Percentiles rank a stretch among this genome's conserved stretches.
Evolutionary conservation across 768 basidiomycete species (phyloP).

Genomic region (Tylopilus sp.): DNA sequence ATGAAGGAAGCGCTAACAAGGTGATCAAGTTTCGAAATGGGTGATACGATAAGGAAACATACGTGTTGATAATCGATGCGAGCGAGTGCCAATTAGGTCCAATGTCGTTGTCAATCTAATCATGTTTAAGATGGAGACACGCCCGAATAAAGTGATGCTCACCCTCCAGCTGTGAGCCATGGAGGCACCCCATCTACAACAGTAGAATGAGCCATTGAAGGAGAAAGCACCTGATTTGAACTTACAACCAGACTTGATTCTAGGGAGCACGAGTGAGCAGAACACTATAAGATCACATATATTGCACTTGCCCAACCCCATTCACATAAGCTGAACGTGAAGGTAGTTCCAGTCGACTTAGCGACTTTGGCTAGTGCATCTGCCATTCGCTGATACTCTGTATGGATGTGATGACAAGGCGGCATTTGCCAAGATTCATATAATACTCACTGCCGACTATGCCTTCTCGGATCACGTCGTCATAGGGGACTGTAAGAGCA

Average conservation of each 20-base stretch:
- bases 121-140: background rate
- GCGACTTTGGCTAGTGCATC: slow-evolving; percentile 49
- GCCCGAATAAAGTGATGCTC: slow-evolving; percentile 4
- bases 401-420: background rate
- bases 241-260: slow-evolving; percentile 64
- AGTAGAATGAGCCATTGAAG: background rate
- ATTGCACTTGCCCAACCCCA: slow-evolving; percentile 55
- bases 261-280: slow-evolving; percentile 17
- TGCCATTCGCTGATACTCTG: slow-evolving; percentile 61
- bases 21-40: background rate
- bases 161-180: slow-evolving; percentile 44
- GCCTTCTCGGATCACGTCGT: slow-evolving; percentile 50
- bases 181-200: slow-evolving; percentile 34
- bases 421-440: background rate
- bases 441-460: slow-evolving; percentile 46
- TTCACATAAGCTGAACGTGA: slow-evolving; percentile 61
- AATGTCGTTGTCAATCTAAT: slow-evolving; percentile 20
- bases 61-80: slow-evolving; percentile 54
- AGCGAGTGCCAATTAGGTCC: slow-evolving; percentile 49
- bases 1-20: slow-evolving; percentile 56
- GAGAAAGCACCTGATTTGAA: slow-evolving; percentile 23
- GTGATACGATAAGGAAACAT: slow-evolving; percentile 1
- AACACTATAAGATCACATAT: background rate
- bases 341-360: slow-evolving; percentile 44
- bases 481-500: slow-evolving; percentile 46